phyloP scores from a whole-genome alignment of 345 rosid species.

The Eutrema yunnanense region DNA sequence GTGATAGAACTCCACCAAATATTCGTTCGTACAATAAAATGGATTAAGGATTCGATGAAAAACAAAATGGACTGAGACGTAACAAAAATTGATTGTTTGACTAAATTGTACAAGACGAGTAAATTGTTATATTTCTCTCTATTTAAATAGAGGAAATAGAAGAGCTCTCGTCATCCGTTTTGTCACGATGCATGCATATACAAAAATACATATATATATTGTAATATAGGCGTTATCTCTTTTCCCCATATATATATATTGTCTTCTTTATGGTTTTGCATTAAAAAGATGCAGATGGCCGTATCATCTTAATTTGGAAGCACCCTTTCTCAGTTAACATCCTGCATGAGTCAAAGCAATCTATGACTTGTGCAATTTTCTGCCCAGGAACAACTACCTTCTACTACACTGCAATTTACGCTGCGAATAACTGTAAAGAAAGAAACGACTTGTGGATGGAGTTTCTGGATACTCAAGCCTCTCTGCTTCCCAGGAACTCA shows the following conservation, averaged over 20 bases:
- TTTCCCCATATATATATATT: background rate
- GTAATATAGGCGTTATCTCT: background rate
- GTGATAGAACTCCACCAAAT: background rate
- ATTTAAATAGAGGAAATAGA: background rate
- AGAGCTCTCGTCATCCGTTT: background rate
- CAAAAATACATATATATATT: background rate
- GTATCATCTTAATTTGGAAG: too few species aligned
- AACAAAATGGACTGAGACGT: background rate
- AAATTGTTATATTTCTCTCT: background rate
- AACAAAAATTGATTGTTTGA: background rate
- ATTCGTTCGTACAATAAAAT: background rate
- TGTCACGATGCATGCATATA: background rate
- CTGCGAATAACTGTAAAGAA: too few species aligned
- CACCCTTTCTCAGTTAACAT: too few species aligned
- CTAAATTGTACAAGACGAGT: background rate
- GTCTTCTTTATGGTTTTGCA: too few species aligned
- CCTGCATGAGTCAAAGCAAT: too few species aligned
- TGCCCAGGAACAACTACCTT: too few species aligned
- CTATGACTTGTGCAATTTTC: too few species aligned
- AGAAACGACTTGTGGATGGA: too few species aligned
- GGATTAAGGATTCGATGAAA: background rate
- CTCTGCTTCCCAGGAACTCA: too few species aligned
- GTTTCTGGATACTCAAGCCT: too few species aligned
- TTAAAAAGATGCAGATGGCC: too few species aligned
- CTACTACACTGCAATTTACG: too few species aligned